Base-by-base conservation (phyloP, 2,329 filamentous ascomycete genomes). In the Metarhizium brunneum region DNA sequence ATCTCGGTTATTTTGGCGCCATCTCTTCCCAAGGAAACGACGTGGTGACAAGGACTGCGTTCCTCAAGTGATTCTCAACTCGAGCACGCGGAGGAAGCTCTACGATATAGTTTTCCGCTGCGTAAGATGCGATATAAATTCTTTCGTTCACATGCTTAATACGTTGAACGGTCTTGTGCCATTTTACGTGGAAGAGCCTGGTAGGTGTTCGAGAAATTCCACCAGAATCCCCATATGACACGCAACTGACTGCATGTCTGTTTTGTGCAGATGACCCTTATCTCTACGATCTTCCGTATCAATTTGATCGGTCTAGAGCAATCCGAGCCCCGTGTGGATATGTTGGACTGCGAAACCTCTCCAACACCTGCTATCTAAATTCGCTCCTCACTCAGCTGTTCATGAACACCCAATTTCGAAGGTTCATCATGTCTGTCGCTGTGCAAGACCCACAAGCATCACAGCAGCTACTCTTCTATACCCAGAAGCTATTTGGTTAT, bases 301-400 rank as follows among this genome's bases (percentile, higher is more conserved):
- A 75, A 50, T 86, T 88, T 58, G 88, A 92, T 52, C 78, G 85
- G 38, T 71, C 71, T 43, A 85, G 82, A 63, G 81, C 83, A 16
- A 80, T 95, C n/a, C 84, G 90, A 59, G 84, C 89, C 2, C 72
- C 82, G 1, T 88, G 88, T 59, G 91, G 90, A 20, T 95, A 95
- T 67, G 84, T 88, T n/a, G 94, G 94, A 1, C 72, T 99, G n/a
- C 81, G 81, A 56, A 99, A 99, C 64, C 79, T 96, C 16, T 94
- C 90, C 10, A 96, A 96, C 67, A 97, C 95, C 0, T 99, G 94
- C 71, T 99, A 99, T 68, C 81, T 97, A 66, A 99, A 99, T 68
- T 97, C 94, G 0, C 76, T 99, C 0, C 80, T 97, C 58, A 92
- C 91, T 0, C 94, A 99, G 66, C 81, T 99, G 0, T 99, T 92